Percentiles rank a stretch among this genome's conserved stretches.
Conservation (phyloP, 2,329 filamentous ascomycete species). For the Dryadomyces quercivorus region DNA sequence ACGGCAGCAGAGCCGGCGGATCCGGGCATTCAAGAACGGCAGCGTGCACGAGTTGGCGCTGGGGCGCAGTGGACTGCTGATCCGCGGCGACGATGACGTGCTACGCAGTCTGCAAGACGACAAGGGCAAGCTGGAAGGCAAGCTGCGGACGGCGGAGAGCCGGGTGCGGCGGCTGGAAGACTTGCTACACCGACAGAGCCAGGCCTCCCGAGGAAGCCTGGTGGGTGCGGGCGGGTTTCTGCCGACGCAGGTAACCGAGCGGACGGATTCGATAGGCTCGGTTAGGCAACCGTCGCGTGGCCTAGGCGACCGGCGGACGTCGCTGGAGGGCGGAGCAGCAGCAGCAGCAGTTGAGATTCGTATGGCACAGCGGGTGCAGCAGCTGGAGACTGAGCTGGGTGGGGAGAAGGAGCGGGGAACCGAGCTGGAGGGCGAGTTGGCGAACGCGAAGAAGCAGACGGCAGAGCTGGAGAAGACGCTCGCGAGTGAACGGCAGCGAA, state of each 20-base stretch:
- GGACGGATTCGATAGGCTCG: conserved; percentile 37
- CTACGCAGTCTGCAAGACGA: conserved; percentile 69
- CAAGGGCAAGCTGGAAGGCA: conserved; percentile 61
- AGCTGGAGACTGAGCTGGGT: conserved; percentile 68
- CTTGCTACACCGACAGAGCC: conserved; percentile 71
- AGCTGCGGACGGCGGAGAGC: conserved; percentile 73
- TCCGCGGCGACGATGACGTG: conserved; percentile 79
- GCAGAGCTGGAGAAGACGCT: conserved; percentile 30
- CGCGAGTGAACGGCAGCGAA: background rate
- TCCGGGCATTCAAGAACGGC: conserved; percentile 92
- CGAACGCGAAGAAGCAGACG: conserved; percentile 20
- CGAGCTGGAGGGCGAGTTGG: background rate
- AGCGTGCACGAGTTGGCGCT: conserved; percentile 86
- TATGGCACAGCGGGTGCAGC: conserved; percentile 33
- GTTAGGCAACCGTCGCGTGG: conserved; percentile 26
- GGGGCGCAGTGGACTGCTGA: conserved; percentile 72
- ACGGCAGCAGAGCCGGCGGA: conserved; percentile 71
- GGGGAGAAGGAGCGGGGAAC: conserved; percentile 41
- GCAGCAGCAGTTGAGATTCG: conserved; percentile 22
- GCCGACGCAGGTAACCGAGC: conserved; percentile 28
- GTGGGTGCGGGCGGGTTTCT: conserved; percentile 39
- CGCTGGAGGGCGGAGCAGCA: conserved; percentile 27
- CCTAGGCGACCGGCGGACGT: conserved; percentile 31
- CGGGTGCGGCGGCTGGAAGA: conserved; percentile 86
- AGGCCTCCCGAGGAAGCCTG: conserved; percentile 39